These are phyloP conservation scores for Chaetoceros muelleri DNA, from an alignment of 108 stramenopile genomes.

Conservation along the genomic window DNA sequence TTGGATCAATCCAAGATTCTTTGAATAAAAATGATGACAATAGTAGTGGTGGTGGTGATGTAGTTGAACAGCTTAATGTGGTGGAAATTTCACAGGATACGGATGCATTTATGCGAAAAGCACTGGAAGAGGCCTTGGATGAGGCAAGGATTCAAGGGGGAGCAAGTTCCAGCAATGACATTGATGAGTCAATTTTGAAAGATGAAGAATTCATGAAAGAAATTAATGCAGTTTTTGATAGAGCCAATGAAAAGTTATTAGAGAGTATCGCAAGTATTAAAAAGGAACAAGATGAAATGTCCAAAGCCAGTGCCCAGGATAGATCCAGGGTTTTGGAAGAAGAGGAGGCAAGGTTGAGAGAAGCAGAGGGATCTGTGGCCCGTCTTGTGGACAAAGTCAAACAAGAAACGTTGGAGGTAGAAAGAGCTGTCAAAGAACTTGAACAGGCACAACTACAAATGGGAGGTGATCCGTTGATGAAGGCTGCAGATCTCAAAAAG, in stretches of 20 bases:
- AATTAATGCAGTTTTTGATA: slow-evolving; percentile 46
- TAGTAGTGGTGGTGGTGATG: no score
- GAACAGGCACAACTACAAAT: slow-evolving; percentile 25
- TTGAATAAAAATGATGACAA: slow-evolving; percentile 8
- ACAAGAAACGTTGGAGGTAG: slow-evolving; percentile 29
- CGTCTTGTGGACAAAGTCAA: slow-evolving; percentile 35
- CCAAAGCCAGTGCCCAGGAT: slow-evolving; percentile 14
- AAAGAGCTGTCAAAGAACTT: slow-evolving; percentile 34
- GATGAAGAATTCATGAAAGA: slow-evolving; percentile 49
- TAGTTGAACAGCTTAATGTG: neutral
- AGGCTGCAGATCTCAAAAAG: slow-evolving; percentile 11
- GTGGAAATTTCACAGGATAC: slow-evolving; percentile 1
- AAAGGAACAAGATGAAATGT: slow-evolving; percentile 37
- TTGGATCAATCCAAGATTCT: neutral
- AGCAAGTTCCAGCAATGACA: neutral
- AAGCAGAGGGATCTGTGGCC: slow-evolving; percentile 34
- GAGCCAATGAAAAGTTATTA: slow-evolving; percentile 31
- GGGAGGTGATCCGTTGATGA: slow-evolving; percentile 21
- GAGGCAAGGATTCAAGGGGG: slow-evolving; percentile 17
- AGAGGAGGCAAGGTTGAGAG: slow-evolving; percentile 23
- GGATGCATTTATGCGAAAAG: slow-evolving; percentile 36
- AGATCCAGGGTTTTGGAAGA: slow-evolving; percentile 8
- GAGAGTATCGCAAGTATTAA: slow-evolving; percentile 37
- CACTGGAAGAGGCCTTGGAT: slow-evolving; percentile 31
- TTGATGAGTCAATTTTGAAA: slow-evolving; percentile 24